Evolutionary conservation across 495 filamentous ascomycete species (phyloP).

Genomic region (Neurospora sp.): DNA sequence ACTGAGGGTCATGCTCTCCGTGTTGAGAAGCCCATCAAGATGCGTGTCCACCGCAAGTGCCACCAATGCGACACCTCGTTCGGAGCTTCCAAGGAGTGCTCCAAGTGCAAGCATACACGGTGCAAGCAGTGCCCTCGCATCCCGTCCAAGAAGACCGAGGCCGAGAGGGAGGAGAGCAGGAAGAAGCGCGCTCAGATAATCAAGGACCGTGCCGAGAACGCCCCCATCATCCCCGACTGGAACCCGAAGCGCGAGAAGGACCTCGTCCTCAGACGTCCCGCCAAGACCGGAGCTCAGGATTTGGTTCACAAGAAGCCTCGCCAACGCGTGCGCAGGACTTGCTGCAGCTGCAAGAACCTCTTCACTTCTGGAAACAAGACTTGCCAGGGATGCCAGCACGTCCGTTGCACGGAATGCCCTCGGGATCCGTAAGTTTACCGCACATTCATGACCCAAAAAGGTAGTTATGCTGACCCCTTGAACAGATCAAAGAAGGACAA

Average conservation of each 20-base stretch:
- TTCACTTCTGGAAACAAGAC: conserved; percentile 41
- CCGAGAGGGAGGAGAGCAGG: conserved; percentile 39
- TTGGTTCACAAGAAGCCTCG: conserved; percentile 53
- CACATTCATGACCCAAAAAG: background rate
- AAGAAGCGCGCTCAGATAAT: conserved; percentile 32
- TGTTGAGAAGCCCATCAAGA: conserved; percentile 80
- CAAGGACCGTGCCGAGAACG: conserved; percentile 40
- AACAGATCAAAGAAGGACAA: conserved; percentile 58
- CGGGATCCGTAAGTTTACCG: conserved; percentile 59
- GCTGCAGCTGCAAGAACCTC: conserved; percentile 61
- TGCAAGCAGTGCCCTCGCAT: conserved; percentile 75
- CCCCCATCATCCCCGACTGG: conserved; percentile 39
- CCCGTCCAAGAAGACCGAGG: conserved; percentile 45
- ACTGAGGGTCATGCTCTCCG: conserved; percentile 51
- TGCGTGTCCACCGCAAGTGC: conserved; percentile 80
- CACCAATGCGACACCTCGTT: conserved; percentile 65
- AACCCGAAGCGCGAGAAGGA: conserved; percentile 27
- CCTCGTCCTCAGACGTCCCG: conserved; percentile 48
- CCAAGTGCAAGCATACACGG: conserved; percentile 60
- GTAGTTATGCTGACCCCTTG: conserved; percentile 15
- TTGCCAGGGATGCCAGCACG: conserved; percentile 62
- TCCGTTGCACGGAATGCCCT: conserved; percentile 74
- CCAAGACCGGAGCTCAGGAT: conserved; percentile 59
- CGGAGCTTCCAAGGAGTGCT: conserved; percentile 50
- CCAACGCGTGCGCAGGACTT: conserved; percentile 64